Percentiles rank a stretch among this genome's conserved stretches.
Evolutionary conservation across 192 early-diverging fungal species (phyloP).

Genomic region (Podila minutissima): DNA sequence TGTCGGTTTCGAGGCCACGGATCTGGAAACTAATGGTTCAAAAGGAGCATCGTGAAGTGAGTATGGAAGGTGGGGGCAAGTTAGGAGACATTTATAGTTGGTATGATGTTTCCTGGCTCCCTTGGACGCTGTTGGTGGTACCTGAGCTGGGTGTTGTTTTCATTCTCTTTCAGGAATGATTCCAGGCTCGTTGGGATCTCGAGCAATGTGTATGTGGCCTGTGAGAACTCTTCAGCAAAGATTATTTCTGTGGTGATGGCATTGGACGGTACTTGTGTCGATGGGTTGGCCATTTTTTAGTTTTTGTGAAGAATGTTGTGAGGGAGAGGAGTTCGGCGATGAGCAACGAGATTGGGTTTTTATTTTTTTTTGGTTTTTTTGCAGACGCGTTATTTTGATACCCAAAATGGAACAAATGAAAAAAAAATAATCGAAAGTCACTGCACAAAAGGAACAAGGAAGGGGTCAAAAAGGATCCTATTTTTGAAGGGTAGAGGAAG

Average conservation of each 20-base stretch:
- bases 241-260: slow-evolving; percentile 43
- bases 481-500: too few species aligned
- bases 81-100: too few species aligned
- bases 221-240: slow-evolving; percentile 30
- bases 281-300: slow-evolving; percentile 38
- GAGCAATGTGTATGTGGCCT: slow-evolving; percentile 28
- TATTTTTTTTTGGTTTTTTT: not conserved
- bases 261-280: slow-evolving; percentile 41
- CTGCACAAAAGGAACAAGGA: too few species aligned
- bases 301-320: too few species aligned
- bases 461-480: too few species aligned
- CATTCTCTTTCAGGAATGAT: slow-evolving; percentile 2
- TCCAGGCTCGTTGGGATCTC: slow-evolving; percentile 35
- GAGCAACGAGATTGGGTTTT: not conserved
- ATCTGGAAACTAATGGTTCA: slow-evolving; percentile 26
- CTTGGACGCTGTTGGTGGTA: not conserved
- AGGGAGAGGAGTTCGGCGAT: not conserved
- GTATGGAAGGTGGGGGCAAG: too few species aligned
- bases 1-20: slow-evolving; percentile 36
- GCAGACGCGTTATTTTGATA: too few species aligned
- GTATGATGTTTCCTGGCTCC: too few species aligned
- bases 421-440: too few species aligned
- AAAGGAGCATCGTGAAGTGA: too few species aligned
- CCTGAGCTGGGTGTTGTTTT: slow-evolving; percentile 11
- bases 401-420: too few species aligned